Base-by-base conservation (phyloP, 768 basidiomycete genomes). In the Rhodocollybia butyracea region DNA sequence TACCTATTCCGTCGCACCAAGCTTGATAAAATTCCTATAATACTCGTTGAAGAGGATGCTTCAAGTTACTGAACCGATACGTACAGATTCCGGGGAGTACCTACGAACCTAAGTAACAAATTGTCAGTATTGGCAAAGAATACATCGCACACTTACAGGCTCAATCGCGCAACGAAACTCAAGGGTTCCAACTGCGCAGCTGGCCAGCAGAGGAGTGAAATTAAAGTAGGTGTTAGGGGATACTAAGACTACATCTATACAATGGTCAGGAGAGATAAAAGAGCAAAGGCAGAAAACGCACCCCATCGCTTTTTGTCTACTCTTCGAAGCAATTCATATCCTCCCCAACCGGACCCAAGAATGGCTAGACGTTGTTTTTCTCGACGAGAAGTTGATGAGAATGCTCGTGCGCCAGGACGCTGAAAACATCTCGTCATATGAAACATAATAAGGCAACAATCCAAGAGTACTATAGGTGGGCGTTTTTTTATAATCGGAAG, bases 101-200 rank as follows among this genome's bases (percentile, higher is more conserved):
- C 76, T 75, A 54, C 83, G 75, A 54, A 84, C 81, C 82, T 82
- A 55, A 30, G 45, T 41, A 30, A 40, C n/a, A 31, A 24, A 12
- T 53, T 38, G 11, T 19, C 2, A 53, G n/a, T 12, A 41, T 2
- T 12, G 27, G 8, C 19, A 17, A 41, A 27, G 15, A 17, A 13
- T 38, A 19, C 29, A 42, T n/a, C 7, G 13, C n/a, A 29, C 19
- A 7, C 86, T 61, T 47, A 91, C 91, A 1, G 91, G 83, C 68
- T 94, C 92, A 31, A 92, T 75, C 0, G 89, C 86, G 62, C 86
- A 85, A 24, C 91, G 75, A 64, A 87, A 91, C 60, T 93, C 91
- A 45, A 95, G 73, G 5, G 92, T 93, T 2, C 93, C 93, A 24
- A 92, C 89, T 3, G 89, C 81, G 56, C 87, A 82, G 46, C 83